Base-by-base conservation (phyloP, 2,329 filamentous ascomycete species). In the Fusarium odoratissimum region DNA sequence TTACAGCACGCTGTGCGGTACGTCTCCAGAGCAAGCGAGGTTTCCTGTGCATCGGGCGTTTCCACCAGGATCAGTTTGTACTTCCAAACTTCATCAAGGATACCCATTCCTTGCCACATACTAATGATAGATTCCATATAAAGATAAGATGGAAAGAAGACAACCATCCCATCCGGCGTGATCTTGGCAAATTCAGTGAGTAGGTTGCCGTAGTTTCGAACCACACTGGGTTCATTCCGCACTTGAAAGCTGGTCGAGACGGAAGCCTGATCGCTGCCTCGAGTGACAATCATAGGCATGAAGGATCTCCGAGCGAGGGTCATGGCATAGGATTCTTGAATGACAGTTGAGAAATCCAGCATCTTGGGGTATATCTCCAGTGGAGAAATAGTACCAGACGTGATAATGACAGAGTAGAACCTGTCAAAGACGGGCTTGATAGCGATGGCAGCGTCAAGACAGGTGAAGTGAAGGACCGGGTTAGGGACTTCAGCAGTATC, bases 51-150 rank as follows among this genome's bases (percentile, higher is more conserved):
- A 81, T 99, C 96, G 1, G 96, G 96, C 0, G 97, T 99, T 85
- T 99, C 96, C 67, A 99, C 96, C 12, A 99, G 88, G 74, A 99
- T 98, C 73, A 99, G 89, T 82, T 99, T 99, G 86, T 97, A 98
- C 82, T 97, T 98, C 96, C 96, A 99, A 37, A 99, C 95, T 80
- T 96, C 93, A 82, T 99, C 96, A 40, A 99, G 86, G 71, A 98
- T 97, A 31, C 95, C 95, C 95, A 98, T 98, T 61, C 94, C 95
- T 82, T 99, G 96, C 96, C 96, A 99, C 91, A 97, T 97, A 80
- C 93, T 95, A 80, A 99, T 98, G 80, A 98, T 98, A 58, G 93
- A 96, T 80, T 99, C 96, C 96, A 99, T 98, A 84, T 99, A 99
- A 3, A 99, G 88, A 78, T 99, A 99, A 0, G 95, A 97, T 0